A percentile compares a stretch with the other conserved stretches of the same genome.
Evolutionary conservation across 2,329 filamentous ascomycete genomes (phyloP).

Genomic region (Rutstroemia sp.): DNA sequence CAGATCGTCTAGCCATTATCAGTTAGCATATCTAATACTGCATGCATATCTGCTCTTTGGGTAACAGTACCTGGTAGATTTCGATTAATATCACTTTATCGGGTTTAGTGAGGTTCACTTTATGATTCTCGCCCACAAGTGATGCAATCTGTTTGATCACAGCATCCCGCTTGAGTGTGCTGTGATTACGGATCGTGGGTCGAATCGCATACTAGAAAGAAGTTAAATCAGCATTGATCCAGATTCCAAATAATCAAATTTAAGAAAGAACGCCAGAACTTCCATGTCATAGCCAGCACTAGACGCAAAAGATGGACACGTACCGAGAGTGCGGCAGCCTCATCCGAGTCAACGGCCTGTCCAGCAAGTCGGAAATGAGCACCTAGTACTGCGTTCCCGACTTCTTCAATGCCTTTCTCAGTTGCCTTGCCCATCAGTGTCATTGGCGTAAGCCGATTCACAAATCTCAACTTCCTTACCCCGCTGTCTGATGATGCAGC

Average conservation of each 20-base stretch:
- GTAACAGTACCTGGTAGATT: slow-evolving; percentile 60
- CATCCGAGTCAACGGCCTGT: slow-evolving; percentile 14
- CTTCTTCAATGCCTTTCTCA: slow-evolving; percentile 57
- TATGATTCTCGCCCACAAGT: slow-evolving; percentile 50
- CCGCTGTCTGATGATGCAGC: slow-evolving; percentile 41
- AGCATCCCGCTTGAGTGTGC: slow-evolving; percentile 55
- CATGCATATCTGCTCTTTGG: not conserved
- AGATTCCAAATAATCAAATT: slow-evolving; percentile 1
- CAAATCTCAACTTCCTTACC: slow-evolving; percentile 45
- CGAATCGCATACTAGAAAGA: slow-evolving; percentile 74
- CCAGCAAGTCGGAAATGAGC: slow-evolving; percentile 49
- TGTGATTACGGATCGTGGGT: slow-evolving; percentile 68
- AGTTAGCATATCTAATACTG: slow-evolving; percentile 12
- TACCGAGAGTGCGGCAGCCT: slow-evolving; percentile 14
- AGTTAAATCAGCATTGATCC: slow-evolving; percentile 1
- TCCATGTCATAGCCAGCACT: slow-evolving; percentile 1
- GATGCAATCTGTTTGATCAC: slow-evolving; percentile 62
- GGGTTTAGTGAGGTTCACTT: slow-evolving; percentile 69
- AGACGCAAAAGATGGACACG: slow-evolving; percentile 2
- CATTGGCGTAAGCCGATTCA: slow-evolving; percentile 54
- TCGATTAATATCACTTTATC: slow-evolving; percentile 76
- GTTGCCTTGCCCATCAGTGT: slow-evolving; percentile 55
- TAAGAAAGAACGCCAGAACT: not conserved
- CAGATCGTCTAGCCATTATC: slow-evolving; percentile 52
- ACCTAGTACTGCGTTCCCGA: slow-evolving; percentile 55